A percentile compares a stretch with the other conserved stretches of the same genome.
These are phyloP conservation scores for Colletotrichum sp. DNA, from an alignment of 2,329 filamentous ascomycete genomes.

Conservation along the genomic window DNA sequence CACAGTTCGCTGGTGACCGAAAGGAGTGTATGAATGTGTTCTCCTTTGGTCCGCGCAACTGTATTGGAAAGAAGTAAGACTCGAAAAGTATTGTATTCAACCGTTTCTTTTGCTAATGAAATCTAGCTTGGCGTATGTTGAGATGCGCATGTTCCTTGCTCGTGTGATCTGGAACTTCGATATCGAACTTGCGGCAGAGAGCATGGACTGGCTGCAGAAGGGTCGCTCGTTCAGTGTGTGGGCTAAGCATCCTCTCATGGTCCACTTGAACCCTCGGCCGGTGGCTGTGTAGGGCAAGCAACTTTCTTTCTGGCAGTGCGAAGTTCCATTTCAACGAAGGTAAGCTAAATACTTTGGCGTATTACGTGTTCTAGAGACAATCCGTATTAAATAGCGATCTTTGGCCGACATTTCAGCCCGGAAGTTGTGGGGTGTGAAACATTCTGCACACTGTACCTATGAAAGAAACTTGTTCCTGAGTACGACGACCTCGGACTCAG, in stretches of 20 bases:
- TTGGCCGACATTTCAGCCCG: background rate
- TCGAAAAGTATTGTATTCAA: background rate
- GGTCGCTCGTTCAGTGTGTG: background rate
- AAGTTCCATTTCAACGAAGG: background rate
- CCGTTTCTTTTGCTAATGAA: background rate
- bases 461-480: background rate
- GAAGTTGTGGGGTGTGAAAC: background rate
- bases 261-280: background rate
- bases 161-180: background rate
- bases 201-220: background rate
- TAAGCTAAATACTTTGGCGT: background rate
- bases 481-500: background rate
- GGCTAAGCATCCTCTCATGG: background rate
- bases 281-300: background rate
- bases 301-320: background rate
- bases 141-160: background rate
- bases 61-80: conserved; percentile 52
- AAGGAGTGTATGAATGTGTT: conserved; percentile 51
- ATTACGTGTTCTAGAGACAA: background rate
- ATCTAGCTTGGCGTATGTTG: background rate
- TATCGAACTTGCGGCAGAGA: background rate
- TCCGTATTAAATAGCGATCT: background rate
- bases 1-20: conserved; percentile 31
- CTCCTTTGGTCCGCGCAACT: conserved; percentile 51
- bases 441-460: background rate